These are phyloP conservation scores for Pestalotiopsis sp. DNA, from an alignment of 2,329 filamentous ascomycete genomes.

Conservation along the genomic window DNA sequence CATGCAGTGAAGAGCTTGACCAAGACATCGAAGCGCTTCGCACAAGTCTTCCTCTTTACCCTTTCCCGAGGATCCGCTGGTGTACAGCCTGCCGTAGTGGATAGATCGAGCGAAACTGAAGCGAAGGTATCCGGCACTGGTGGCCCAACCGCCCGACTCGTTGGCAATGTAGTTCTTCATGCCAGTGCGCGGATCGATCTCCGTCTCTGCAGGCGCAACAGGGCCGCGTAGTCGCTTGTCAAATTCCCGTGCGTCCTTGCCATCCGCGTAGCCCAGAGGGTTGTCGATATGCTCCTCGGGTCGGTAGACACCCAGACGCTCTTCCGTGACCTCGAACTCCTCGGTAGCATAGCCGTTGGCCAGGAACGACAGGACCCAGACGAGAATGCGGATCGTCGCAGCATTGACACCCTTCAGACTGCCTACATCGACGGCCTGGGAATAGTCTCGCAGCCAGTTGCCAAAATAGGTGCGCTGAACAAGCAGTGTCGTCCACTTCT, in stretches of 20 bases:
- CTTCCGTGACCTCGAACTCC: constrained; percentile 82
- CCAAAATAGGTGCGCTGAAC: constrained; percentile 82
- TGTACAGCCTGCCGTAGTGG: constrained; percentile 77
- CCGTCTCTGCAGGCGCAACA: constrained; percentile 69
- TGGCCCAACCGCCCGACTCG: constrained; percentile 84
- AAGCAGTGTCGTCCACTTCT: constrained; percentile 83
- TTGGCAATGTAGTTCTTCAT: constrained; percentile 99
- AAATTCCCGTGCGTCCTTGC: constrained; percentile 78
- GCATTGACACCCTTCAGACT: constrained; percentile 78
- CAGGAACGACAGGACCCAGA: constrained; percentile 82
- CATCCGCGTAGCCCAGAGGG: constrained; percentile 84
- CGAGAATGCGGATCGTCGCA: constrained; percentile 75
- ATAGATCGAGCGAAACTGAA: constrained; percentile 75
- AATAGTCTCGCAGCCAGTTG: constrained; percentile 87
- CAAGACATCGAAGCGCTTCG: constrained; percentile 75
- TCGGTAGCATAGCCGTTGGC: constrained; percentile 83
- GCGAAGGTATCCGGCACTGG: constrained; percentile 81
- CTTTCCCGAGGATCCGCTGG: constrained; percentile 59
- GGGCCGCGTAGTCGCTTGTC: constrained; percentile 82
- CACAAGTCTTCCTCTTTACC: constrained; percentile 78
- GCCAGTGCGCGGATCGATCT: constrained; percentile 76
- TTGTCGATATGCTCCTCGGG: constrained; percentile 78
- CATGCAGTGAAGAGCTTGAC: constrained; percentile 75
- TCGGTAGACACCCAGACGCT: constrained; percentile 78
- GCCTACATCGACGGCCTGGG: constrained; percentile 79